phyloP scores from a whole-genome alignment of 352 stramenopile species.

The Thraustochytrium sp. region DNA sequence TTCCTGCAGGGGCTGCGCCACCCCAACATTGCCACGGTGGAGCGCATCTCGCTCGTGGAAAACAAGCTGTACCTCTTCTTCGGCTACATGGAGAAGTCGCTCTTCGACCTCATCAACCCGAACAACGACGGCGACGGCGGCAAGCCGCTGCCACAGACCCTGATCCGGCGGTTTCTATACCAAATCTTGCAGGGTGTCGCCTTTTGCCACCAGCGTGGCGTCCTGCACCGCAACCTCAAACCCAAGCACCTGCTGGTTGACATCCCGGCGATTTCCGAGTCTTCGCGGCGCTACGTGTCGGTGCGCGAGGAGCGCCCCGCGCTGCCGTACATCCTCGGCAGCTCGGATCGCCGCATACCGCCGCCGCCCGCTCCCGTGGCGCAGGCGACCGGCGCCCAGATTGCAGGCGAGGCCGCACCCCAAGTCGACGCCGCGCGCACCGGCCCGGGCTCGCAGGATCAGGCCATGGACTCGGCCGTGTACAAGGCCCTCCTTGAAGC shows the following conservation, averaged over 20 bases:
- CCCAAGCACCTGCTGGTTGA: conserved; percentile 78
- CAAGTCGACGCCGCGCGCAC: too few relatives aligned
- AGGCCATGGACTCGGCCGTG: not conserved
- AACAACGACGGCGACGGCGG: conserved; percentile 70
- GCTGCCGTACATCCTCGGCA: conserved; percentile 56
- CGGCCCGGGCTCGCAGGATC: not conserved
- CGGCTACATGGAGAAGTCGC: conserved; percentile 75
- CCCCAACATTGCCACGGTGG: conserved; percentile 73
- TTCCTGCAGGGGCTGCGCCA: conserved; percentile 76
- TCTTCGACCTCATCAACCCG: conserved; percentile 81
- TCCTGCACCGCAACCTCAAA: conserved; percentile 80
- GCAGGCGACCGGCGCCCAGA: not conserved
- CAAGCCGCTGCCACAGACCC: conserved; percentile 61
- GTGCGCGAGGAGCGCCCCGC: conserved; percentile 18
- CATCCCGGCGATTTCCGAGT: conserved; percentile 49
- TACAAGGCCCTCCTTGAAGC: not conserved
- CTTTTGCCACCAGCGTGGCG: conserved; percentile 73
- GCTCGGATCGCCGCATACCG: conserved; percentile 53
- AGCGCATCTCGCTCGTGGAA: conserved; percentile 73
- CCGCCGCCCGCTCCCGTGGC: conserved; percentile 49
- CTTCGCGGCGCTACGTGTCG: not conserved
- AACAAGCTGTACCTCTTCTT: conserved; percentile 82
- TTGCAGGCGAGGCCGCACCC: not conserved
- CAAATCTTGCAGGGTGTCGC: conserved; percentile 76
- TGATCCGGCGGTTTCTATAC: conserved; percentile 61